phyloP scores from a whole-genome alignment of 257 asterid species.

The Plantago elongata region DNA sequence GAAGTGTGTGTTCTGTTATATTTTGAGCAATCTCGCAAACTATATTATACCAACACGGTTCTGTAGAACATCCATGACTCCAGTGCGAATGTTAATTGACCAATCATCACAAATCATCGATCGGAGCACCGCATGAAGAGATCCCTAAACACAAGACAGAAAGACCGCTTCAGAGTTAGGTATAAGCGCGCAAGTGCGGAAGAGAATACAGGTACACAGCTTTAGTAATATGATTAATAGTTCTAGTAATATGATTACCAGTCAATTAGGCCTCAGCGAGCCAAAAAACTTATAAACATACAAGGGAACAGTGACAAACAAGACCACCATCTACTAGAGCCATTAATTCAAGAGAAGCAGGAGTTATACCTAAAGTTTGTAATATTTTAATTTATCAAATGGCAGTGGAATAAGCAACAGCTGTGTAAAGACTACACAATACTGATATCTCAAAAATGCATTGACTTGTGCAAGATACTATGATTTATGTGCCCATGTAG shows the following conservation, averaged over 20 bases:
- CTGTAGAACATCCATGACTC: constrained; percentile 70
- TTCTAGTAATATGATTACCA: constrained; percentile 8
- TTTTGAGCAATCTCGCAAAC: constrained; percentile 3
- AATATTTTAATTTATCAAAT: constrained; percentile 6
- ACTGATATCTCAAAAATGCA: constrained; percentile 2
- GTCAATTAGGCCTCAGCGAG: constrained; percentile 17
- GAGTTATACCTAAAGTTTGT: background rate
- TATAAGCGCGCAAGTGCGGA: background rate
- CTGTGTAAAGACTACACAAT: background rate
- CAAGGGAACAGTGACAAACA: constrained; percentile 11
- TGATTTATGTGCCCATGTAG: background rate
- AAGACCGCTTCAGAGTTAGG: constrained; percentile 20
- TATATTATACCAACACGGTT: constrained; percentile 73
- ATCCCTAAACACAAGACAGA: constrained; percentile 41
- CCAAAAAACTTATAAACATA: constrained; percentile 15
- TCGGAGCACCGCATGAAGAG: constrained; percentile 42
- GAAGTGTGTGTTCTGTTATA: too few species aligned
- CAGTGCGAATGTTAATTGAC: constrained; percentile 58
- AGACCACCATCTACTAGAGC: constrained; percentile 4
- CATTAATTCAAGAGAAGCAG: background rate
- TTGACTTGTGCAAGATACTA: background rate
- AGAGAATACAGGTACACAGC: background rate
- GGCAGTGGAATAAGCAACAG: background rate
- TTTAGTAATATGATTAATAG: background rate
- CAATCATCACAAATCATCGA: constrained; percentile 38